Conservation (phyloP, 2,329 filamentous ascomycete species). For the Diaporthe citri region DNA sequence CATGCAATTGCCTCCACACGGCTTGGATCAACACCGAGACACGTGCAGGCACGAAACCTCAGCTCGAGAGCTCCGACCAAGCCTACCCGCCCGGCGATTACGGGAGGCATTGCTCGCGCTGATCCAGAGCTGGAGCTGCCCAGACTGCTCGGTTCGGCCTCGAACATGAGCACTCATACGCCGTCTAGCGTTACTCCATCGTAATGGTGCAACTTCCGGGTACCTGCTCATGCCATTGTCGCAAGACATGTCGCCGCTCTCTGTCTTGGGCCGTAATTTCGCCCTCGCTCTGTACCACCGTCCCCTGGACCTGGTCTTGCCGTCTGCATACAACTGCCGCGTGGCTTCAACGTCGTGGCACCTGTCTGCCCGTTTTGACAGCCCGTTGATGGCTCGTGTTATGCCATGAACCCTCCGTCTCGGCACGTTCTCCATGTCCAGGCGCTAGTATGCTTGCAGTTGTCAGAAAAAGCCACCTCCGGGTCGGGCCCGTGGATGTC, state of each 20-base stretch:
- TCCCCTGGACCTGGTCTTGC: neutral
- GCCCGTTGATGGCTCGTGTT: neutral
- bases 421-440: neutral
- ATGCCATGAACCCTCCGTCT: neutral
- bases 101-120: neutral
- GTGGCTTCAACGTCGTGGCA: slow-evolving; percentile 31
- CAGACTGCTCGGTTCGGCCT: slow-evolving; percentile 34
- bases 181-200: slow-evolving; percentile 27
- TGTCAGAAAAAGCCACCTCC: neutral
- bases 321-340: slow-evolving; percentile 27
- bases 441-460: neutral
- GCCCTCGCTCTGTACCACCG: slow-evolving; percentile 31
- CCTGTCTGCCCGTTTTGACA: slow-evolving; percentile 29
- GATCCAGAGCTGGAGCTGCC: slow-evolving; percentile 9
- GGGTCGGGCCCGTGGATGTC: neutral
- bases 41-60: slow-evolving; percentile 21
- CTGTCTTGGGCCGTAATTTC: slow-evolving; percentile 39
- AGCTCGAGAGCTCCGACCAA: neutral
- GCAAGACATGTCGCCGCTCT: slow-evolving; percentile 23
- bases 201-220: slow-evolving; percentile 2
- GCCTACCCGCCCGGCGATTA: neutral
- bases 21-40: slow-evolving; percentile 27
- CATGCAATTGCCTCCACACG: neutral
- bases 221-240: slow-evolving; percentile 1
- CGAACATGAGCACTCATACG: slow-evolving; percentile 40